Conservation (phyloP, 2,329 filamentous ascomycete species). For the Ophiostoma tasmaniense region DNA sequence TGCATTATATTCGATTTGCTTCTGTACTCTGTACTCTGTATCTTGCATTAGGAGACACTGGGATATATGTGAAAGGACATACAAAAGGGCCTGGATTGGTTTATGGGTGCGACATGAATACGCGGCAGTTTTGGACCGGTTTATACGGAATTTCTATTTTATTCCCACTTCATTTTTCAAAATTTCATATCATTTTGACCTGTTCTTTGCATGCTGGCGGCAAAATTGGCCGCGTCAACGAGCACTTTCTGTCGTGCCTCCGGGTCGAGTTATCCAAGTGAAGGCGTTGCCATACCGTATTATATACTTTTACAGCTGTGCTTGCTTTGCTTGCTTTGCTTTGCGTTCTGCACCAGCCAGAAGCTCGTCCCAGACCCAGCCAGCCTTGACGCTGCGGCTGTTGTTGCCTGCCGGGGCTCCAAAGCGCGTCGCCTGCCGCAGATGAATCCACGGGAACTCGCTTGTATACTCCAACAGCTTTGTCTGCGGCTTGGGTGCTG, state of each 20-base stretch:
- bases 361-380: constrained; percentile 33
- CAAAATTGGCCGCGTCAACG: no score
- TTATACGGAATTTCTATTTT: neutral
- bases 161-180: neutral
- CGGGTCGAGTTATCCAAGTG: no score
- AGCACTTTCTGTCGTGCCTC: neutral
- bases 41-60: neutral
- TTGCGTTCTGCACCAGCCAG: constrained; percentile 22
- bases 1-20: neutral
- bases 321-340: neutral
- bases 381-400: constrained; percentile 23
- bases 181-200: neutral
- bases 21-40: neutral
- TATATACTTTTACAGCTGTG: neutral
- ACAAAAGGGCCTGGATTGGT: neutral
- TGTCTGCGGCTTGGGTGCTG: neutral
- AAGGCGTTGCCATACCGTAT: neutral
- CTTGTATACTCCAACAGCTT: neutral
- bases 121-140: neutral
- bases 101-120: neutral
- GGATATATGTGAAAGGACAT: neutral
- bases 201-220: neutral
- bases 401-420: constrained; percentile 21
- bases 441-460: constrained; percentile 31
- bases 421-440: constrained; percentile 27